A percentile compares a stretch with the other conserved stretches of the same genome.
Evolutionary conservation across 192 early-diverging fungal genomes (phyloP).

Genomic region (Gonapodya sp.): DNA sequence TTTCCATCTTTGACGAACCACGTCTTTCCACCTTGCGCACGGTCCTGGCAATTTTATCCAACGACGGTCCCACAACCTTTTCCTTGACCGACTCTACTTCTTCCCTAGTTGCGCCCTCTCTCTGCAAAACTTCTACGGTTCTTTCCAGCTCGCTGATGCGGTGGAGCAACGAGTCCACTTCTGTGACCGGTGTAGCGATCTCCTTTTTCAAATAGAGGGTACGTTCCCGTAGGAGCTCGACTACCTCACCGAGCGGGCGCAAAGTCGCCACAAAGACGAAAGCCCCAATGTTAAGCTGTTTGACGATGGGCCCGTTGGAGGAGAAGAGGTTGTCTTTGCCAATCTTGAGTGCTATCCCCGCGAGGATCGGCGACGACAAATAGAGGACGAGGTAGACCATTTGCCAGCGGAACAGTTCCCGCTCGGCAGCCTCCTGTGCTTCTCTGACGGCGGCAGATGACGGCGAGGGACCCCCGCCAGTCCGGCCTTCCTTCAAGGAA

Average conservation of each 20-base stretch:
- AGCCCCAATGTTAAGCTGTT: not conserved
- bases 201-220: not conserved
- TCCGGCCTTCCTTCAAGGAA: not conserved
- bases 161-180: not conserved
- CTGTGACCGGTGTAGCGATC: not conserved
- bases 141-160: not conserved
- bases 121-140: not conserved
- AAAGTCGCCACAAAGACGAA: constrained; percentile 4
- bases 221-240: not conserved
- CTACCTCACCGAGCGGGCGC: not conserved
- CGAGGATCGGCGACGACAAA: not conserved
- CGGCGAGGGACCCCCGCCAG: not conserved
- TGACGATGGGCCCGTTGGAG: not conserved
- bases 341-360: not conserved
- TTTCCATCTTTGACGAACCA: not conserved
- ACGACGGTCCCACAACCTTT: not conserved
- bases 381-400: constrained; percentile 5
- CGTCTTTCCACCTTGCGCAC: not conserved
- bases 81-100: not conserved
- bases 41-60: not conserved
- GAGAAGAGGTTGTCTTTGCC: not conserved
- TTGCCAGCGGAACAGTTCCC: not conserved
- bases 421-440: not conserved
- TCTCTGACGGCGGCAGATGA: not conserved
- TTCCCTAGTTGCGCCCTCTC: not conserved